Conservation (phyloP, 371 early-diverging fungal genomes). For the Syncephalastrum contaminatum region DNA sequence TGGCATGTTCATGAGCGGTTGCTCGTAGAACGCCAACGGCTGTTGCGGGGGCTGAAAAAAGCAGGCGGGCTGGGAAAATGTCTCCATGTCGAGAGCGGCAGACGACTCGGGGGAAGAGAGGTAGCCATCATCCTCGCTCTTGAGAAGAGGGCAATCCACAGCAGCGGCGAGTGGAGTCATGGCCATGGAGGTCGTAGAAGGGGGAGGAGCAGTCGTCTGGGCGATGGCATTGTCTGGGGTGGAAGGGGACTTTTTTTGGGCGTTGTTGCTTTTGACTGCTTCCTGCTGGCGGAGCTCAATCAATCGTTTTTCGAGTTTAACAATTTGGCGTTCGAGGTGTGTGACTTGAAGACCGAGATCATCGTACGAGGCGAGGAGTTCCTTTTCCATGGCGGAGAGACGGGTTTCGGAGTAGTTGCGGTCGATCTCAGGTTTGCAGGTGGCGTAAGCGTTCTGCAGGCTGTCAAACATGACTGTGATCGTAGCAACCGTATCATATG, state of each 20-base stretch:
- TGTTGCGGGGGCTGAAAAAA: too few species aligned
- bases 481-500: conserved; percentile 36
- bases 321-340: conserved; percentile 38
- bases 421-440: conserved; percentile 27
- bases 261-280: conserved; percentile 2
- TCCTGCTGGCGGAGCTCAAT: conserved; percentile 16
- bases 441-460: conserved; percentile 29
- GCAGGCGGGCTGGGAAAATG: conserved; percentile 1
- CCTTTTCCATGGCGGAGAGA: conserved; percentile 40
- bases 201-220: background rate
- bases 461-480: conserved; percentile 39
- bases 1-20: too few species aligned
- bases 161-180: background rate
- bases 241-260: conserved; percentile 3
- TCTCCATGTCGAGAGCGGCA: background rate
- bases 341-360: conserved; percentile 38
- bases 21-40: too few species aligned
- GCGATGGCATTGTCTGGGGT: background rate
- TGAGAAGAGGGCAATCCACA: background rate
- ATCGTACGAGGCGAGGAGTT: conserved; percentile 44
- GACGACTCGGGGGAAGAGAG: conserved; percentile 3
- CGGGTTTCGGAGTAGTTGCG: conserved; percentile 18
- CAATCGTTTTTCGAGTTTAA: conserved; percentile 29
- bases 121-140: background rate
- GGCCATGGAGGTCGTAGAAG: background rate